phyloP scores from a whole-genome alignment of 192 early-diverging fungal species.

The Geranomyces michiganensis region DNA sequence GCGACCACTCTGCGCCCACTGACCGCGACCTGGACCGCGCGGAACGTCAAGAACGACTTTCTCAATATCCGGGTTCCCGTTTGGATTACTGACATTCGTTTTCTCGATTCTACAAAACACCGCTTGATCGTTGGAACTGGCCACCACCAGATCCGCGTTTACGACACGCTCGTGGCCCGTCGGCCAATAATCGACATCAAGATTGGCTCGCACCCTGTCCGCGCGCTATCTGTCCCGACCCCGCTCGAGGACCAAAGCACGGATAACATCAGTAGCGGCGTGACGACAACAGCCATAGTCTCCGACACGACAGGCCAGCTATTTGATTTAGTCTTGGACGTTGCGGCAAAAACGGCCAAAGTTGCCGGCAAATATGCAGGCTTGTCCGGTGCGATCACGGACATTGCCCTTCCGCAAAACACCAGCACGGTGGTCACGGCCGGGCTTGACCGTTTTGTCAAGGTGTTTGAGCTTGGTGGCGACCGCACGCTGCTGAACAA shows the following conservation, averaged over 20 bases:
- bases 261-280: too few relatives aligned
- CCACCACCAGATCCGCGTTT: constrained; percentile 67
- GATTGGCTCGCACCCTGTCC: constrained; percentile 73
- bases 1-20: constrained; percentile 18
- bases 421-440: constrained; percentile 55
- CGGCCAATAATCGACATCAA: constrained; percentile 71
- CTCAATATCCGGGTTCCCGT: constrained; percentile 83
- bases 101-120: constrained; percentile 58
- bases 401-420: background rate
- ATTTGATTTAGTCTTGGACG: constrained; percentile 20
- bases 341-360: constrained; percentile 27
- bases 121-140: constrained; percentile 71
- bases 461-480: constrained; percentile 69
- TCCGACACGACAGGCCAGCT: constrained; percentile 48
- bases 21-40: constrained; percentile 77
- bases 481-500: constrained; percentile 44
- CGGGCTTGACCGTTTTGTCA: constrained; percentile 75
- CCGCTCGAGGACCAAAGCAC: constrained; percentile 4
- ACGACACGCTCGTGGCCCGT: constrained; percentile 70
- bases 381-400: constrained; percentile 48
- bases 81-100: constrained; percentile 86
- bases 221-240: constrained; percentile 39
- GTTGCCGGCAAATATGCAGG: constrained; percentile 41
- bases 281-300: constrained; percentile 25
- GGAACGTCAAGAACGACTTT: constrained; percentile 80